Percentiles rank a stretch among this genome's conserved stretches.
Evolutionary conservation across 108 stramenopile species (phyloP).

Genomic region (Hondaea fermentalgiana): DNA sequence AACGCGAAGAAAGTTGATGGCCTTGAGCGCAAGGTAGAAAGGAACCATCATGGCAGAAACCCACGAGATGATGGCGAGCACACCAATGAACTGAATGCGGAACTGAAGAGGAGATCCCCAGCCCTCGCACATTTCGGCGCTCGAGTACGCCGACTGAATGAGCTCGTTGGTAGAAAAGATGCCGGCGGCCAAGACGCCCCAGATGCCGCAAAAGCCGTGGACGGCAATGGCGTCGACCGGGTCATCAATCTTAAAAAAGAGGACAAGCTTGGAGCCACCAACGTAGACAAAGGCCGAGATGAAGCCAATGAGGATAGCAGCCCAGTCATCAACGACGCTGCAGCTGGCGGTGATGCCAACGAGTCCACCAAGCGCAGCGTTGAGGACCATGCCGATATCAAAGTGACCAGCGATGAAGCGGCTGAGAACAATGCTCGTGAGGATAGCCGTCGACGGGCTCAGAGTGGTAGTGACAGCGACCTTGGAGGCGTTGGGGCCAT

Average conservation of each 20-base stretch:
- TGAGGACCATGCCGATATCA: not conserved
- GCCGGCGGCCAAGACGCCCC: not conserved
- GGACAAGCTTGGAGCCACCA: not conserved
- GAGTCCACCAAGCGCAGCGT: conserved; percentile 27
- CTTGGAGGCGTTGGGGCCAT: not conserved
- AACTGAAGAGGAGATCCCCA: conserved; percentile 34
- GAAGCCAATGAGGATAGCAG: conserved; percentile 25
- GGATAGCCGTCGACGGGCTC: not conserved
- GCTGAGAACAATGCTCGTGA: not conserved
- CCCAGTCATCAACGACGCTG: conserved; percentile 22
- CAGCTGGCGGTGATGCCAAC: conserved; percentile 49
- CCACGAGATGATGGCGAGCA: conserved; percentile 71
- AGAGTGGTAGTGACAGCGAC: not conserved
- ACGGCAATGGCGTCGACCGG: conserved; percentile 38
- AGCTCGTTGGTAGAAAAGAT: not conserved
- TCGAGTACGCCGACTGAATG: not conserved
- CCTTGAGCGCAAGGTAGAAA: conserved; percentile 59
- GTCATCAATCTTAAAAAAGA: conserved; percentile 29
- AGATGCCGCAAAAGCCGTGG: not conserved
- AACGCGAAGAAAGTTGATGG: conserved; percentile 63
- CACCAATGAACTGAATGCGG: conserved; percentile 56
- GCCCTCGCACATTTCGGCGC: not conserved
- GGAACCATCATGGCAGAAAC: conserved; percentile 60
- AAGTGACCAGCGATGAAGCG: not conserved
- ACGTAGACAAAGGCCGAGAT: conserved; percentile 12